Conservation (phyloP, 139 green algal genomes). For the Trebouxia sp. region DNA sequence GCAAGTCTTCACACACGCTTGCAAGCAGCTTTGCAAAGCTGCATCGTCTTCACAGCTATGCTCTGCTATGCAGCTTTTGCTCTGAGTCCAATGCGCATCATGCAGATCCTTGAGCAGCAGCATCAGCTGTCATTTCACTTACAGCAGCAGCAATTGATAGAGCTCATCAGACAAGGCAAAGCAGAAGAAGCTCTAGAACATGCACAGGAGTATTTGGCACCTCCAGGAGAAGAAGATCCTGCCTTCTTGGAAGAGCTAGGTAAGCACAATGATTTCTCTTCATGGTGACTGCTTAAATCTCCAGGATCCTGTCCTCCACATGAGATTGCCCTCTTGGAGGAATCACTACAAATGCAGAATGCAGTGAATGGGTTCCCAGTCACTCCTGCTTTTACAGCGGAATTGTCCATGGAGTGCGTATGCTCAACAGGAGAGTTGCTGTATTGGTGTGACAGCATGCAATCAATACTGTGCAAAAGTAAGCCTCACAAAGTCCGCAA, state of each 20-base stretch:
- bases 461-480: no score
- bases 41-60: neutral
- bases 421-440: no score
- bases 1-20: slow-evolving; percentile 8
- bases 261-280: slow-evolving; percentile 33
- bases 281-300: neutral
- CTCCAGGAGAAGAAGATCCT: slow-evolving; percentile 86
- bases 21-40: no score
- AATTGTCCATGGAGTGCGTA: no score
- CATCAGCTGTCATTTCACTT: slow-evolving; percentile 90
- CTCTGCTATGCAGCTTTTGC: neutral
- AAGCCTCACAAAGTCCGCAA: no score
- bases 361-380: no score
- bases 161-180: slow-evolving; percentile 86
- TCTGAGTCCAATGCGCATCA: no score
- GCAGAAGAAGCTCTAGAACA: slow-evolving; percentile 87
- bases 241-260: slow-evolving; percentile 90
- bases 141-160: slow-evolving; percentile 96
- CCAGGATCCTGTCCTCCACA: neutral
- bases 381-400: no score
- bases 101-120: slow-evolving; percentile 86
- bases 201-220: slow-evolving; percentile 90
- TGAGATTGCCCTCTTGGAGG: neutral
- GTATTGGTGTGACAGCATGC: no score
- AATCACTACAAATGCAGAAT: no score